Evolutionary conservation across 1,284 basidiomycete species (phyloP), one percentile per base, ranked within the genome.

Genomic region (Mycena sp.): DNA sequence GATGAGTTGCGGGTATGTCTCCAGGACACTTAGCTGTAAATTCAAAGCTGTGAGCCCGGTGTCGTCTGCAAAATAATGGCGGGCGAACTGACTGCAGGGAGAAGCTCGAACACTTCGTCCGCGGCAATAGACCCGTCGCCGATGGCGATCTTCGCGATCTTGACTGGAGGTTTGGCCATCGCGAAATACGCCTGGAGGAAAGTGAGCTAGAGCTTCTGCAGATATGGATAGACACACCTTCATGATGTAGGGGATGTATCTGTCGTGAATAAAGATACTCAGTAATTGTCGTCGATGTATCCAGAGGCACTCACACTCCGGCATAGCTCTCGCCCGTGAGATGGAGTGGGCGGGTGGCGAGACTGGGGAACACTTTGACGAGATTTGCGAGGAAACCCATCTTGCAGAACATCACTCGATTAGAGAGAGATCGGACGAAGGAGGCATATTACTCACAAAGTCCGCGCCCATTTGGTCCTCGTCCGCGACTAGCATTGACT

Each of bases 1-100:
- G 60, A 93, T 92, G 39, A 94, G 80, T 79, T 93, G 92, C 1
- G 92, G 92, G 76, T 88, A 92, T 3, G 92, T 93, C 80, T 92
- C 87, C 16, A 93, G 80, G 39, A 90, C 83, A 63, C 79, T 84
- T 50, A 89, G 76, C 89, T 91, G 46, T 44, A 44, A 16, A 13
- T 13, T 16, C 10, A 25, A 16, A 62, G 3, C 41, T 16, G 60
- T 70, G 20, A 73, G 56, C 18, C 69, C 25, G 63, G 4, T 30
- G 37, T 74, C 25, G 72, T 30, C 52, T 6, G 7, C 22, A 66
- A 14, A 46, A 60, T 5, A 34, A 65, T 63, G 55, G 50, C 50
- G 46, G 41, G 4, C 39, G 25, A 66, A 52, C 85, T 75, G 77
- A 93, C 89, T 13, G 88, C 85, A 22, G 90, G 88, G 0, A 89